Percentiles rank a stretch among this genome's conserved stretches.
These are phyloP conservation scores for Blastocystis sp. DNA, from an alignment of 352 stramenopile species.

Conservation along the genomic window DNA sequence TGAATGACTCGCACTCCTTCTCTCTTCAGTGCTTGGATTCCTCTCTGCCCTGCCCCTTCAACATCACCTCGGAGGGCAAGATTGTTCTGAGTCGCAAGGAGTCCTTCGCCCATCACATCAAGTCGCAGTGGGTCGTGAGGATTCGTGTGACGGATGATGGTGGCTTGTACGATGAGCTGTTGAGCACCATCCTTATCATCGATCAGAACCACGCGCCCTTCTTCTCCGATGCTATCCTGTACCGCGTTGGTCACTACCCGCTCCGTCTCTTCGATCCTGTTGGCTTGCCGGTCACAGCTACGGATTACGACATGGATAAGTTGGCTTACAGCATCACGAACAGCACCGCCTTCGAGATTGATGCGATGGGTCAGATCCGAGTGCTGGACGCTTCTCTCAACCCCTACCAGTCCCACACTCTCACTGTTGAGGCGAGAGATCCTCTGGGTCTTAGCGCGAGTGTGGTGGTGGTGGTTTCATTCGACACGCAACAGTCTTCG, in stretches of 20 bases:
- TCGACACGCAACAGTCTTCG: not conserved
- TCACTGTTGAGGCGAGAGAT: constrained; percentile 3
- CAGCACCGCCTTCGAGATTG: not conserved
- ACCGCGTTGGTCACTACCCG: constrained; percentile 5
- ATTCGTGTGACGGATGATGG: not conserved
- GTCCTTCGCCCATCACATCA: not conserved
- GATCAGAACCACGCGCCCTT: constrained; percentile 19
- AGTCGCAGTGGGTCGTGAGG: not conserved
- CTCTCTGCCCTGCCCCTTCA: not conserved
- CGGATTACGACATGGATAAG: constrained; percentile 8
- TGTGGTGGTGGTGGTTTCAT: not conserved
- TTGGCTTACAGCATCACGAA: not conserved
- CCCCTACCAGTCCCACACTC: constrained; percentile 13
- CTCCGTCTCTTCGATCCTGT: not conserved
- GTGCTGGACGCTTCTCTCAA: not conserved
- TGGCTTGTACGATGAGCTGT: not conserved
- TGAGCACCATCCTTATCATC: not conserved
- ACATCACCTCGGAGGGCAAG: not conserved
- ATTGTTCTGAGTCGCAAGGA: not conserved
- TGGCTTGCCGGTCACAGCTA: constrained; percentile 9
- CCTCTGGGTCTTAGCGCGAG: not conserved
- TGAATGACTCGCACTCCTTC: constrained; percentile 5
- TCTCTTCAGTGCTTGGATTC: not conserved
- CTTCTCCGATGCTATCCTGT: constrained; percentile 12
- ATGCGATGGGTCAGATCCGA: constrained; percentile 29